These are phyloP conservation scores for Solanum commersonii DNA, from an alignment of 257 asterid species.

Conservation along the genomic window DNA sequence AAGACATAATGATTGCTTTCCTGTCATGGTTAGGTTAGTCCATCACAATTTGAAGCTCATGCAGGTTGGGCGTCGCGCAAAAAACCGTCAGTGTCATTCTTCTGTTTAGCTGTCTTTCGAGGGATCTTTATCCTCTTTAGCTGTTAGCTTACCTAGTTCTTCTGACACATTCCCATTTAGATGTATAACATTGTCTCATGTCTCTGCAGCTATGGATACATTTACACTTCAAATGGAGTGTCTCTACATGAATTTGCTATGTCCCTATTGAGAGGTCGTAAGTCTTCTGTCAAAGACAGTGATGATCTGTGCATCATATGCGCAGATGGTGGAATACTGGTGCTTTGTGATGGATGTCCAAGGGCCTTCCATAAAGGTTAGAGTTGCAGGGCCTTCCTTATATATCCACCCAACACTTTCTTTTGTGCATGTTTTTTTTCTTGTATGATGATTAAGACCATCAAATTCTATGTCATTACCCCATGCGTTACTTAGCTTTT, in stretches of 20 bases:
- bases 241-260: conserved; percentile 90
- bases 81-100: conserved; percentile 68
- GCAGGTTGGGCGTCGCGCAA: conserved; percentile 99
- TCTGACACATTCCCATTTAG: neutral
- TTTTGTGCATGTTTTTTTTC: neutral
- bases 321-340: conserved; percentile 97
- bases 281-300: conserved; percentile 49
- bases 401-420: neutral
- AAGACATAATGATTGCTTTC: conserved; percentile 1
- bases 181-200: neutral
- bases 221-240: conserved; percentile 92
- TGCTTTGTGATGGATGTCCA: conserved; percentile 98
- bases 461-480: neutral
- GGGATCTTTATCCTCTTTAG: neutral
- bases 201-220: neutral
- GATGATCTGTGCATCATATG: conserved; percentile 96
- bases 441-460: neutral
- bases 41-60: conserved; percentile 96
- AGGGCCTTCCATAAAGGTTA: conserved; percentile 97
- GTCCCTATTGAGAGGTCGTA: conserved; percentile 74
- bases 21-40: conserved; percentile 69
- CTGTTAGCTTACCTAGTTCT: conserved; percentile 5
- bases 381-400: conserved; percentile 5
- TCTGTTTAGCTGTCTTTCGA: neutral
- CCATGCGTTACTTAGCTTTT: neutral